phyloP scores from a whole-genome alignment of 176 grass and related monocot genomes.

The Zoysia pacifica region DNA sequence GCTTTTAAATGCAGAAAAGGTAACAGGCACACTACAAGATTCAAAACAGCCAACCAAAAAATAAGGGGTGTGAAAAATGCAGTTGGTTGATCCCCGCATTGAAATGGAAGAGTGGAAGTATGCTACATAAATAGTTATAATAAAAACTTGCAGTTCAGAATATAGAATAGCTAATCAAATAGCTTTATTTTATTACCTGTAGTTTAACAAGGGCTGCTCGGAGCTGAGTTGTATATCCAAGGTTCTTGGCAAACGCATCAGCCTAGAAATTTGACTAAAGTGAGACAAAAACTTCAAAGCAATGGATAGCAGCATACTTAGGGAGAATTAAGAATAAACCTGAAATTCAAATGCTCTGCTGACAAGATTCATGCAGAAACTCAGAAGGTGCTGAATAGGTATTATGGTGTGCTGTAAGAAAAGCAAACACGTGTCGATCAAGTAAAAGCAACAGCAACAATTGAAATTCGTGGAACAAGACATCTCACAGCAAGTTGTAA shows the following conservation, averaged over 20 bases:
- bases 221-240: constrained; percentile 79
- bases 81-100: constrained; percentile 1
- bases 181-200: constrained; percentile 52
- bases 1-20: neutral
- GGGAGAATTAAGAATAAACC: constrained; percentile 55
- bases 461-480: constrained; percentile 11
- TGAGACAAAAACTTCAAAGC: constrained; percentile 39
- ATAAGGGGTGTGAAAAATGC: neutral
- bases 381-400: constrained; percentile 85
- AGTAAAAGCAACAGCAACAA: constrained; percentile 6
- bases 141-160: constrained; percentile 13
- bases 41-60: neutral
- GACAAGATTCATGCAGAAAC: constrained; percentile 93
- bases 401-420: constrained; percentile 88
- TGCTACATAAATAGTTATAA: neutral
- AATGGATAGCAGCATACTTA: constrained; percentile 24
- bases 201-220: constrained; percentile 79
- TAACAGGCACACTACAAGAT: neutral
- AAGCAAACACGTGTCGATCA: constrained; percentile 28
- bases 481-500: constrained; percentile 1
- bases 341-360: constrained; percentile 98
- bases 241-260: constrained; percentile 97
- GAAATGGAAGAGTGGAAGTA: constrained; percentile 5
- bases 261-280: constrained; percentile 57
- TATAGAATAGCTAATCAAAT: neutral